phyloP scores from a whole-genome alignment of 768 basidiomycete species.

The Lactarius vividus region DNA sequence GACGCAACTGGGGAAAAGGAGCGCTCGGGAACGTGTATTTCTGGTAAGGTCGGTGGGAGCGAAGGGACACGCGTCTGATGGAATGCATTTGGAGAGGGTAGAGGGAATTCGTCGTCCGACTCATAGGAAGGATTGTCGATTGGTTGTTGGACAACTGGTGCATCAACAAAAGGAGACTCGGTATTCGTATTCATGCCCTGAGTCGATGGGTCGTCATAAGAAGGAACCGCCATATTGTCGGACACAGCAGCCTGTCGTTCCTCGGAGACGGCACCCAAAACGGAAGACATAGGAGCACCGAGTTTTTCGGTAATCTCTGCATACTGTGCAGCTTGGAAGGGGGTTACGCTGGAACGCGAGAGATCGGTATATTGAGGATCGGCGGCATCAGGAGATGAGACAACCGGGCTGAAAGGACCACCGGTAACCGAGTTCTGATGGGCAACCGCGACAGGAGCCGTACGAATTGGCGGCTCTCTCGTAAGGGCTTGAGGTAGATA shows the following conservation, averaged over 20 bases:
- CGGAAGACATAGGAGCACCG: slow-evolving; percentile 34
- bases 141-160: slow-evolving; percentile 10
- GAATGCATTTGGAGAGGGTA: slow-evolving; percentile 33
- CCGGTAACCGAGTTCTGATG: slow-evolving; percentile 31
- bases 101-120: slow-evolving; percentile 28
- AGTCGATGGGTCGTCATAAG: slow-evolving; percentile 4
- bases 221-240: background rate
- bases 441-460: slow-evolving; percentile 7
- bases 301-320: slow-evolving; percentile 63
- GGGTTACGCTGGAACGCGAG: slow-evolving; percentile 64
- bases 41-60: slow-evolving; percentile 52
- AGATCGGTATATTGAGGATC: slow-evolving; percentile 60
- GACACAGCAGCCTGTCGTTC: slow-evolving; percentile 29
- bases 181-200: slow-evolving; percentile 19
- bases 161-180: slow-evolving; percentile 35
- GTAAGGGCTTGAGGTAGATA: slow-evolving; percentile 21
- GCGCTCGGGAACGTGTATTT: slow-evolving; percentile 46
- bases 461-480: slow-evolving; percentile 21
- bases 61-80: slow-evolving; percentile 47
- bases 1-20: slow-evolving; percentile 41
- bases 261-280: slow-evolving; percentile 29
- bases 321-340: slow-evolving; percentile 74
- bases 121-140: slow-evolving; percentile 9
- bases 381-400: slow-evolving; percentile 9
- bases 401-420: slow-evolving; percentile 24